Percentiles rank a stretch among this genome's conserved stretches.
These are phyloP conservation scores for Fraxinus quadrangulata DNA, from an alignment of 257 asterid genomes.

Conservation along the genomic window DNA sequence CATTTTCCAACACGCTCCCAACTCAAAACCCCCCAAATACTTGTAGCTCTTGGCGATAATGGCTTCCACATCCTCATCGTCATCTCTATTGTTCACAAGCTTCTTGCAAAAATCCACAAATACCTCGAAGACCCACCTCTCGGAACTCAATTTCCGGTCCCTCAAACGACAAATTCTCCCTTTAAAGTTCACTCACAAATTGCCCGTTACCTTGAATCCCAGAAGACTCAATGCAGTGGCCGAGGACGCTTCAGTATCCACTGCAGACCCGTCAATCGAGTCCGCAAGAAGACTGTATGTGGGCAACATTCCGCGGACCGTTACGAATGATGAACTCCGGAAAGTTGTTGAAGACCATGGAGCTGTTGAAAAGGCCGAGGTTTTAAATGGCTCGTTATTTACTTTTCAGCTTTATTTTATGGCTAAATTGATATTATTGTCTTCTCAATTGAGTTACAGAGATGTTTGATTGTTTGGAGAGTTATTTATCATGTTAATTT, in stretches of 20 bases:
- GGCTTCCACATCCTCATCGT: constrained; percentile 53
- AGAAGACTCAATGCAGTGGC: constrained; percentile 53
- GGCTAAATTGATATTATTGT: not conserved
- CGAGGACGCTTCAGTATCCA: constrained; percentile 53
- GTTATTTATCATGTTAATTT: not conserved
- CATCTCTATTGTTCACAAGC: constrained; percentile 46
- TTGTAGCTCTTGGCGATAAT: constrained; percentile 17
- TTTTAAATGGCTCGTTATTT: constrained; percentile 13
- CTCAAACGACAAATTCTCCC: constrained; percentile 32
- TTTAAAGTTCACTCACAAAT: constrained; percentile 31
- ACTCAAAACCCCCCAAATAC: not conserved
- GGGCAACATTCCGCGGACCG: constrained; percentile 80
- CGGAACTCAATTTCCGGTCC: constrained; percentile 33
- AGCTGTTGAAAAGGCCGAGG: constrained; percentile 88
- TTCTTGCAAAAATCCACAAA: constrained; percentile 44
- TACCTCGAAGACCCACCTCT: constrained; percentile 32
- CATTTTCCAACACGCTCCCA: not conserved
- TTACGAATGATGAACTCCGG: constrained; percentile 70
- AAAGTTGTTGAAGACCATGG: constrained; percentile 79
- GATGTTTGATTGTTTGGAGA: not conserved
- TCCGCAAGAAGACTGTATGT: constrained; percentile 71
- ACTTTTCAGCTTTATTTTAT: not conserved
- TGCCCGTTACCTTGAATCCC: constrained; percentile 4
- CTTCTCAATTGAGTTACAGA: not conserved
- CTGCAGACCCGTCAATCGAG: constrained; percentile 62